Evolutionary conservation across 2,329 filamentous ascomycete genomes (phyloP).

Genomic region (Cercospora beticola): DNA sequence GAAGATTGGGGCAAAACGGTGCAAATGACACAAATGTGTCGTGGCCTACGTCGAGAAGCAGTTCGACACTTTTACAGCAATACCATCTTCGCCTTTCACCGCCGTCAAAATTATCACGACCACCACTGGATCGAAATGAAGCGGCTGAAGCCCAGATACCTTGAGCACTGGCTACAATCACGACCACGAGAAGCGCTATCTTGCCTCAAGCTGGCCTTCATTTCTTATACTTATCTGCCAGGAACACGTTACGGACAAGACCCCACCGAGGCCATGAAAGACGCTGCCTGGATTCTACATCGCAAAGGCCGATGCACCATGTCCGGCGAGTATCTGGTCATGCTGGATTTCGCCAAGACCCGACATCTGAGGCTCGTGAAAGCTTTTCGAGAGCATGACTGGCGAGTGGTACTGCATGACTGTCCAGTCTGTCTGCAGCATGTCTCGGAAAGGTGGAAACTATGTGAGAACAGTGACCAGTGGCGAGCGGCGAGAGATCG

Average conservation of each 20-base stretch:
- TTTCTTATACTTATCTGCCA: not conserved
- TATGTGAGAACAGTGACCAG: not conserved
- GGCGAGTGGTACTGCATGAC: not conserved
- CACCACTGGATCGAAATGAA: not conserved
- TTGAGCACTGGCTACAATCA: not conserved
- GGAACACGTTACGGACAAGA: not conserved
- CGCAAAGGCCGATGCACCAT: not conserved
- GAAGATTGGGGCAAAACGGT: not conserved
- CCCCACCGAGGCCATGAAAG: not conserved
- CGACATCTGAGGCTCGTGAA: not conserved
- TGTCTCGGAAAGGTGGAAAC: not conserved
- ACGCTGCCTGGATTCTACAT: not conserved
- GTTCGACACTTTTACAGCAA: not conserved
- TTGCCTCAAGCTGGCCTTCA: not conserved
- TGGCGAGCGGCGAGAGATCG: not conserved
- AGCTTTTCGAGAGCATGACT: not conserved
- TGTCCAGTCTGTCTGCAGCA: not conserved
- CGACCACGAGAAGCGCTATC: not conserved
- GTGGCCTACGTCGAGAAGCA: not conserved
- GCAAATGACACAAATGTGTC: not conserved
- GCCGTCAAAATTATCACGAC: not conserved
- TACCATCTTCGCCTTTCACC: not conserved
- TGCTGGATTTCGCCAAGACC: not conserved
- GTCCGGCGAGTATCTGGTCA: not conserved
- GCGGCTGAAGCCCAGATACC: not conserved